Conservation (phyloP, 2,329 filamentous ascomycete genomes). For the Reticulascus tulasneorum region DNA sequence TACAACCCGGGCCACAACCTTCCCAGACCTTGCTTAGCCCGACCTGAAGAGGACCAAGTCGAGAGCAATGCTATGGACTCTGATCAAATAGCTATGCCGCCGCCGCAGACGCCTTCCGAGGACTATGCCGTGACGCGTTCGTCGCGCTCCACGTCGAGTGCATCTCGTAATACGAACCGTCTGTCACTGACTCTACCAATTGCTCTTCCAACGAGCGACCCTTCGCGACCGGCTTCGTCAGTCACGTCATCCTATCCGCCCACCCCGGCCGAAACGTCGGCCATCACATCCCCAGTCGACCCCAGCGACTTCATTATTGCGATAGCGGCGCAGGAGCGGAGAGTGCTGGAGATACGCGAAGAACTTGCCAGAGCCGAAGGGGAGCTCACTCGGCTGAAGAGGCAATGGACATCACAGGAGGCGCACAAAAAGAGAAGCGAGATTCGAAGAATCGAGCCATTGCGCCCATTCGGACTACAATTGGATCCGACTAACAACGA, state of each 20-base stretch:
- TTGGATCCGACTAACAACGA: conserved; percentile 28
- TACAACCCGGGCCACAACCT: conserved; percentile 8
- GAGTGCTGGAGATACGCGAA: conserved; percentile 85
- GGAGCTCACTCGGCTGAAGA: conserved; percentile 74
- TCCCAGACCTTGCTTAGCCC: conserved; percentile 5
- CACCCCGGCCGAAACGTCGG: conserved; percentile 45
- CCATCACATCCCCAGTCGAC: conserved; percentile 44
- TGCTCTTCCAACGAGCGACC: conserved; percentile 46
- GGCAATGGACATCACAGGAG: conserved; percentile 76
- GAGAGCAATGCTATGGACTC: conserved; percentile 7
- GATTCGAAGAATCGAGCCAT: conserved; percentile 54
- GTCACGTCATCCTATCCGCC: conserved; percentile 44
- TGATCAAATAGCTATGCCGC: conserved; percentile 29
- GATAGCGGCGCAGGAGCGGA: conserved; percentile 86
- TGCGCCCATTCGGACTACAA: conserved; percentile 29
- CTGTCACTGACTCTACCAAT: conserved; percentile 61
- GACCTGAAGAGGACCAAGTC: conserved; percentile 6
- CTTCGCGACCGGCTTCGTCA: conserved; percentile 48
- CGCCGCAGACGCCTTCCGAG: conserved; percentile 31
- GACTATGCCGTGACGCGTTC: conserved; percentile 40
- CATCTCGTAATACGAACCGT: conserved; percentile 52
- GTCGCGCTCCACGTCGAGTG: conserved; percentile 48
- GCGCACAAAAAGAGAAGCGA: conserved; percentile 71
- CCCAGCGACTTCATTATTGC: conserved; percentile 75
- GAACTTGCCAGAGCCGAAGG: conserved; percentile 80